Evolutionary conservation across 1,284 basidiomycete species (phyloP), one percentile per base, ranked within the genome.

Genomic region (Marasmius oreades): DNA sequence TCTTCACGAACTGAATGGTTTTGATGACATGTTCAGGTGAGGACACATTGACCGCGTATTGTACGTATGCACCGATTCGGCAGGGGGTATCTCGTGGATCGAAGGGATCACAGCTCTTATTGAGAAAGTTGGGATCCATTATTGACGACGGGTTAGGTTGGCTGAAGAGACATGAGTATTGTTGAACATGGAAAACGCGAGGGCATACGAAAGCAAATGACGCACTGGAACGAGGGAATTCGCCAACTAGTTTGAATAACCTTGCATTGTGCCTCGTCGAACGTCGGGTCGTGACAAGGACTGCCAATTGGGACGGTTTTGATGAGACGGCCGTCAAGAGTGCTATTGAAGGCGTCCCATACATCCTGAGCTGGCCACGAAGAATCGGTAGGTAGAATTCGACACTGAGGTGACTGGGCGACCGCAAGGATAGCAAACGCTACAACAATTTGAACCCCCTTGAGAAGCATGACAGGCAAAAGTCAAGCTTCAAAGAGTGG

Each of bases 101-200:
- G 42, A 64, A 66, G 1, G 65, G 65, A 51, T 66, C 61, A 47
- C 65, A 68, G 23, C 63, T 67, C 43, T 63, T 59, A 37, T 66
- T 68, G 2, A 59, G 39, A 50, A 62, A 64, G 7, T 62, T 51
- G 1, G 57, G 47, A 24, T 55, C 51, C 50, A 63, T 61, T n/a
- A 60, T 54, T 2, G 58, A 61, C 11, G 58, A 61, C 1, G 60
- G 55, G 37, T 55, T 57, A n/a, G 44, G 14, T 18, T 53, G 39
- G 24, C 58, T 42, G 14, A 56, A 5, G 39, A n/a, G n/a, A 16
- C n/a, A n/a, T n/a, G n/a, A n/a, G n/a, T n/a, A 16, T 20, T 20
- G n/a, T 11, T 42, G 5, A 42, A 16, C 16, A n/a, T 42, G 39
- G n/a, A 7, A 20, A 20, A n/a, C n/a, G n/a, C n/a, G 39, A 16